Percentiles rank a stretch among this genome's conserved stretches.
These are phyloP conservation scores for Crassisporium funariophilum DNA, from an alignment of 768 basidiomycete genomes.

Conservation along the genomic window DNA sequence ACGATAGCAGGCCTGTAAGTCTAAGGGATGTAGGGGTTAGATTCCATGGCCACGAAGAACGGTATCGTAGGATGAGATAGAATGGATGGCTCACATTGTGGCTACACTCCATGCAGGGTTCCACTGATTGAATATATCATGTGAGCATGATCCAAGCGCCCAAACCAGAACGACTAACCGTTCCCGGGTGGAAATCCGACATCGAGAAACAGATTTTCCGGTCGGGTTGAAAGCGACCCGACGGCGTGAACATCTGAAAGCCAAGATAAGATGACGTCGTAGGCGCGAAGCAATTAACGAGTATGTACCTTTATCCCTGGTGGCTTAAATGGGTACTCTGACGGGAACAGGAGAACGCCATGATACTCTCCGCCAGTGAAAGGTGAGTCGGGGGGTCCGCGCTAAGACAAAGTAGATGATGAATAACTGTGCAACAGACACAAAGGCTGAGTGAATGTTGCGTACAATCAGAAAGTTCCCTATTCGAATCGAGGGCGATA, in stretches of 20 bases:
- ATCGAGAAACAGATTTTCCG: conserved; percentile 98
- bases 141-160: conserved; percentile 4
- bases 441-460: conserved; percentile 8
- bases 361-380: conserved; percentile 94
- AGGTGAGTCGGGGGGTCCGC: conserved; percentile 92
- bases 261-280: conserved; percentile 6
- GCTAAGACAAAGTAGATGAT: conserved; percentile 44
- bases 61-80: conserved; percentile 7
- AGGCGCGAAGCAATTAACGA: neutral
- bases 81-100: conserved; percentile 69
- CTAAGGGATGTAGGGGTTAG: conserved; percentile 40
- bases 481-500: conserved; percentile 39
- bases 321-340: conserved; percentile 96
- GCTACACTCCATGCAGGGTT: conserved; percentile 96
- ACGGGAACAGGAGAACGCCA: conserved; percentile 87
- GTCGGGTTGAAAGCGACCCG: conserved; percentile 88
- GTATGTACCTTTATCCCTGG: conserved; percentile 87
- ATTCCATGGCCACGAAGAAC: conserved; percentile 5
- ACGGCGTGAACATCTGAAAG: conserved; percentile 84
- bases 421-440: no score
- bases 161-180: conserved; percentile 51
- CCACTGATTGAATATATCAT: conserved; percentile 55
- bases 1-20: conserved; percentile 89
- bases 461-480: conserved; percentile 95
- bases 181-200: conserved; percentile 93